Base-by-base conservation (phyloP, 495 filamentous ascomycete genomes). In the Extremus antarcticus region DNA sequence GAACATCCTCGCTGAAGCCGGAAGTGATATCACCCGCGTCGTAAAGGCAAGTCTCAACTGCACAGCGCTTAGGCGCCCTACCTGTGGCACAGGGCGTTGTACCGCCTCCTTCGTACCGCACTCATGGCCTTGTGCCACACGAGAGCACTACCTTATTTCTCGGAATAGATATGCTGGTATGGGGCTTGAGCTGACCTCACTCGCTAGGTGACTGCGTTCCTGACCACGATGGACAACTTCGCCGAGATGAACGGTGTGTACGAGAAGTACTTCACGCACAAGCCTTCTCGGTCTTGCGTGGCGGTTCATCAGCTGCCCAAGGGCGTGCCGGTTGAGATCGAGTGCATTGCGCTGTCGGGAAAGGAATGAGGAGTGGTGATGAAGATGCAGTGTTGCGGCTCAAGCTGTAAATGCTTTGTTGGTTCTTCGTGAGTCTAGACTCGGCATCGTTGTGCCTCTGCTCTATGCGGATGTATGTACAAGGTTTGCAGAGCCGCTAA, bases 241-340 rank as follows among this genome's bases (percentile, higher is more conserved):
- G 81, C 76, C 38, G 80, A 82, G 71, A 89, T 96, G 86, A 95
- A 95, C 73, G 76, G 75, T 58, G 83, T 84, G 68, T 96, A 95
- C 65, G 86, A 84, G 74, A 86, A 87, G 74, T 86, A 82, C 76
- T 92, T 95, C 71, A 73, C 74, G 38, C 84, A 87, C 73, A 92
- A 90, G 78, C 91, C 91, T 17, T 89, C 91, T 25, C 80, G 91
- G 47, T 92, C 87, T 73, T 96, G 91, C 71, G 87, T 97, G 54
- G 91, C 88, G 49, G 91, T 91, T 47, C 81, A 82, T 68, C 81
- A 90, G 74, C 76, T 96, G 59, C 91, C 91, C 51, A 94, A 94
- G 80, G 85, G 82, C 35, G 90, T 90, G 47, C 80, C 83, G 49
- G 83, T 95, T 51, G 91, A 96, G 80, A 95, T 97, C 68, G 91